A percentile compares a stretch with the other conserved stretches of the same genome.
Evolutionary conservation across 768 basidiomycete species (phyloP).

Genomic region (Tephrocybe sp.): DNA sequence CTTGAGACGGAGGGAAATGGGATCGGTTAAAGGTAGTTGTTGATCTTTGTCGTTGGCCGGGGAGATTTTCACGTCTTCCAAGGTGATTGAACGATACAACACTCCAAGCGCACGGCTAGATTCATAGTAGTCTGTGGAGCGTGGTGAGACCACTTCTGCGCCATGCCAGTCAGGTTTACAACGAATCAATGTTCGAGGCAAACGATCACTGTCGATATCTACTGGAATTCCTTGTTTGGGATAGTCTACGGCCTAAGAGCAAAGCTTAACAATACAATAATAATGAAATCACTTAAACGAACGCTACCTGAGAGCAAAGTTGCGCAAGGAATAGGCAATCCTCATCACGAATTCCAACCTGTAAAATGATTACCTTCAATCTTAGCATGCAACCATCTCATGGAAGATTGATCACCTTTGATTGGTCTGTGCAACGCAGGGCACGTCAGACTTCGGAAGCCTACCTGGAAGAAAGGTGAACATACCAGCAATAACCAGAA

Average conservation of each 20-base stretch:
- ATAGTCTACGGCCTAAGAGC: conserved; percentile 70
- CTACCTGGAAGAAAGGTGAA: conserved; percentile 6
- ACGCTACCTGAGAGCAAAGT: conserved; percentile 52
- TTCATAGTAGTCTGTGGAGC: conserved; percentile 66
- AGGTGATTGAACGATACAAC: conserved; percentile 62
- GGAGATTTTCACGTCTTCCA: conserved; percentile 37
- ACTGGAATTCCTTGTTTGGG: conserved; percentile 76
- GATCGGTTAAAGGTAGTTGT: conserved; percentile 29
- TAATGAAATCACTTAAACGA: background rate
- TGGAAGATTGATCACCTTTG: conserved; percentile 41
- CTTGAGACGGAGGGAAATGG: conserved; percentile 36
- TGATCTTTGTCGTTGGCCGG: conserved; percentile 12
- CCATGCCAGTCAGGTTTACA: conserved; percentile 83
- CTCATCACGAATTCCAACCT: conserved; percentile 64
- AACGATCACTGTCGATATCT: conserved; percentile 38
- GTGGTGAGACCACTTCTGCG: conserved; percentile 52
- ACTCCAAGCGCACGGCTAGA: conserved; percentile 71
- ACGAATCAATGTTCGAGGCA: conserved; percentile 58
- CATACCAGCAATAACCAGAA: conserved; percentile 71
- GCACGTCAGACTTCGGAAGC: too few relatives aligned
- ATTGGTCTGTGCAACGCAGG: conserved; percentile 61
- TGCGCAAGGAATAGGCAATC: conserved; percentile 58
- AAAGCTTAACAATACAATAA: background rate
- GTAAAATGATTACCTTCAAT: conserved; percentile 3
- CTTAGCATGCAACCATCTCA: background rate